Percentiles rank a stretch among this genome's conserved stretches.
Evolutionary conservation across 306 rosid species (phyloP).

Genomic region (Casuarina glauca): DNA sequence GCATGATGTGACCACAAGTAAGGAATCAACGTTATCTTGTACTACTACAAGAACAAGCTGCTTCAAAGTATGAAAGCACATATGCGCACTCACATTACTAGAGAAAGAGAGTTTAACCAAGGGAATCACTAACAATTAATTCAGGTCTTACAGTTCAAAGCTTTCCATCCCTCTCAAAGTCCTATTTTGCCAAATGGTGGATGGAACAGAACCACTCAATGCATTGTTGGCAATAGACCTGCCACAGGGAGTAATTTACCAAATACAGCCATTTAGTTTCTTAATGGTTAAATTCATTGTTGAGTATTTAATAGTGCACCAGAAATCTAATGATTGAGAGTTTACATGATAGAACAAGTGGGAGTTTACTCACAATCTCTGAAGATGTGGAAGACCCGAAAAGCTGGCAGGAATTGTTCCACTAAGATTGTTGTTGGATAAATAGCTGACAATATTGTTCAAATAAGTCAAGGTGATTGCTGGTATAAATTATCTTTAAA

Average conservation of each 20-base stretch:
- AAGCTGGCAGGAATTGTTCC: constrained; percentile 71
- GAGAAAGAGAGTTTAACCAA: background rate
- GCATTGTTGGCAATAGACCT: constrained; percentile 88
- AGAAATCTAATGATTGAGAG: background rate
- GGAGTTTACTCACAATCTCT: constrained; percentile 59
- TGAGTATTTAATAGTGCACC: constrained; percentile 1
- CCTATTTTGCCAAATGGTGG: constrained; percentile 68
- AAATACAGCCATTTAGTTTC: constrained; percentile 9
- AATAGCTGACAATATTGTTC: constrained; percentile 46
- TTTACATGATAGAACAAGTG: constrained; percentile 8
- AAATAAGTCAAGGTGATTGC: constrained; percentile 4
- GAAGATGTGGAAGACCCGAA: constrained; percentile 62
- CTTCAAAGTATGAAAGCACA: background rate
- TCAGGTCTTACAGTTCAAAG: constrained; percentile 66
- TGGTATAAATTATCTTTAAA: constrained; percentile 6
- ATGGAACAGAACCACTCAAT: constrained; percentile 61
- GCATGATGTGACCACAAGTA: background rate
- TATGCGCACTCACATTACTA: background rate
- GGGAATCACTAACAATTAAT: constrained; percentile 15
- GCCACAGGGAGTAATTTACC: constrained; percentile 33
- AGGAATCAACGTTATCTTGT: background rate
- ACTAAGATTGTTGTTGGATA: constrained; percentile 74
- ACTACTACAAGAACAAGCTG: constrained; percentile 21
- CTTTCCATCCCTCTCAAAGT: constrained; percentile 34
- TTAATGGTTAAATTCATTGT: constrained; percentile 17